Conservation (phyloP, 164 flowering plant species). For the Sedum album region DNA sequence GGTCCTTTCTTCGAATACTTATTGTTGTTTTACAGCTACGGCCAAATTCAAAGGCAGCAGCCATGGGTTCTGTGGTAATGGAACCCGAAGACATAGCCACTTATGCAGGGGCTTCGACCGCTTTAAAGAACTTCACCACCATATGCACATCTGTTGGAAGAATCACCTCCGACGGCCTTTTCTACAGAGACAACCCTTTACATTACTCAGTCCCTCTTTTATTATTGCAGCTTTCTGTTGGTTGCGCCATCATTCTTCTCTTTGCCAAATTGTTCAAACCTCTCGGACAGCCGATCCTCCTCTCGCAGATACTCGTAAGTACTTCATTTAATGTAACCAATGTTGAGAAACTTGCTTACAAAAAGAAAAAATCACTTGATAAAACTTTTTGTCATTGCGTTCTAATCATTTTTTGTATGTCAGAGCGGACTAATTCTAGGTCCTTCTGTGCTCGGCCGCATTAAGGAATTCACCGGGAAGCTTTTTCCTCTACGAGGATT, state of each 20-base stretch:
- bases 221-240: conserved; percentile 11
- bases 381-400: not conserved
- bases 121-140: conserved; percentile 10
- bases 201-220: conserved; percentile 14
- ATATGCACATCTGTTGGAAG: conserved; percentile 12
- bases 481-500: conserved; percentile 15
- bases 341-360: not conserved
- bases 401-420: not conserved
- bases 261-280: conserved; percentile 10
- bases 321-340: not conserved
- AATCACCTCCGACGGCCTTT: conserved; percentile 6
- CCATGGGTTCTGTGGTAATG: conserved; percentile 10
- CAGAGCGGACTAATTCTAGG: conserved; percentile 22
- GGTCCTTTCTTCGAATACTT: not conserved
- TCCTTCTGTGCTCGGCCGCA: conserved; percentile 15
- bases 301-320: conserved; percentile 17
- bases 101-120: not conserved
- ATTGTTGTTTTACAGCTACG: not conserved
- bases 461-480: not conserved
- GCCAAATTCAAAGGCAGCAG: not conserved
- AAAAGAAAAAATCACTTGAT: no score
- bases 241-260: conserved; percentile 5
- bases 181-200: conserved; percentile 11
- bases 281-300: conserved; percentile 14
- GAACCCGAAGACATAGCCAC: conserved; percentile 9